Evolutionary conservation across 108 stramenopile species (phyloP).

Genomic region (Pelagomonas calceolata): DNA sequence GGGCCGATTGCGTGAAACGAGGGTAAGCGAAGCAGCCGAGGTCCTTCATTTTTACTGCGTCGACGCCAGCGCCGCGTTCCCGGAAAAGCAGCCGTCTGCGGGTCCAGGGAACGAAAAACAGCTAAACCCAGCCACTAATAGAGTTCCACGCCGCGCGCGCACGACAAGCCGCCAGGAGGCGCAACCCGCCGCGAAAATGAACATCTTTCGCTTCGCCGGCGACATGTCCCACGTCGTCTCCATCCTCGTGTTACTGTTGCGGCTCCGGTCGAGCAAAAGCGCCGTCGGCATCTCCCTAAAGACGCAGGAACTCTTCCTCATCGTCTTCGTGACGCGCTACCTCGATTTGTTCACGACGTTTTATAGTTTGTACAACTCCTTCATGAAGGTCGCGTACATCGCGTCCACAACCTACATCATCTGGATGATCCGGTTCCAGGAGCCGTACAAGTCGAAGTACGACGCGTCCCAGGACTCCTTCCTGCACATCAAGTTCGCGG

Average conservation of each 20-base stretch:
- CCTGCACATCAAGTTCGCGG: slow-evolving; percentile 85
- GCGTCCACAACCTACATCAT: slow-evolving; percentile 77
- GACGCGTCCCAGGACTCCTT: slow-evolving; percentile 93
- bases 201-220: slow-evolving; percentile 73
- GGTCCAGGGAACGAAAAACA: no score
- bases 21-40: no score
- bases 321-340: slow-evolving; percentile 83
- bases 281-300: slow-evolving; percentile 90
- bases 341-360: slow-evolving; percentile 78
- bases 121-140: no score
- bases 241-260: slow-evolving; percentile 86
- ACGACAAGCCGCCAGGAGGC: neutral
- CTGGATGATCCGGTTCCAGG: slow-evolving; percentile 75
- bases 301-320: slow-evolving; percentile 94
- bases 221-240: slow-evolving; percentile 97
- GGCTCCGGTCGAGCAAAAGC: slow-evolving; percentile 85
- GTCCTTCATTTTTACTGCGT: no score
- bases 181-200: slow-evolving; percentile 25
- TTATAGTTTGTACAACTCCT: slow-evolving; percentile 86
- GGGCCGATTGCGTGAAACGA: no score
- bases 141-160: no score
- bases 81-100: no score
- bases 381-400: slow-evolving; percentile 88
- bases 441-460: slow-evolving; percentile 87
- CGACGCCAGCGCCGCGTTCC: no score